These are phyloP conservation scores for Pichia sp. DNA, from an alignment of 1,139 yeast species.

Conservation along the genomic window DNA sequence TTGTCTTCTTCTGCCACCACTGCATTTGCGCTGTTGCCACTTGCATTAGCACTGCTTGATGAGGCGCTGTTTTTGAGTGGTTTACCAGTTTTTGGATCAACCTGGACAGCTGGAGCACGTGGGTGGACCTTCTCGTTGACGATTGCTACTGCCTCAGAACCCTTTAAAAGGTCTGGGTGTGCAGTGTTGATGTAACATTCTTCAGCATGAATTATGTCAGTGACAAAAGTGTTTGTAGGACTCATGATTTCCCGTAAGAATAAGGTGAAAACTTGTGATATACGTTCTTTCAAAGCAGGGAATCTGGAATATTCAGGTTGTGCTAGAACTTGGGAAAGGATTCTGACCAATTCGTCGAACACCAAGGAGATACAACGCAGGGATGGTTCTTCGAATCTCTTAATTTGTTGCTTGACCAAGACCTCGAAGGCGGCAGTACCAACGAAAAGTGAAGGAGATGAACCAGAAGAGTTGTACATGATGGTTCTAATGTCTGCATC, in stretches of 20 bases:
- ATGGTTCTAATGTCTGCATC: conserved; percentile 97
- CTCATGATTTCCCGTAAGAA: conserved; percentile 73
- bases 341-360: conserved; percentile 90
- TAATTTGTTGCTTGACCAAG: conserved; percentile 90
- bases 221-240: conserved; percentile 83
- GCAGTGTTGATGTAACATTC: conserved; percentile 95
- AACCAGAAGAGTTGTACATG: conserved; percentile 93
- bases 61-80: conserved; percentile 33
- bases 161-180: conserved; percentile 93
- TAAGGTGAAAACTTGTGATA: conserved; percentile 73
- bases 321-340: conserved; percentile 75
- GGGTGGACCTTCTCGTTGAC: conserved; percentile 91
- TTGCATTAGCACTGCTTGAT: conserved; percentile 27
- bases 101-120: conserved; percentile 56
- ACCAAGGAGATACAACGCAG: conserved; percentile 83
- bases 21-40: conserved; percentile 18
- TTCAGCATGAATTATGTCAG: conserved; percentile 78
- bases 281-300: conserved; percentile 84
- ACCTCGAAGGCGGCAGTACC: conserved; percentile 98
- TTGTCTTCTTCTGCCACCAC: conserved; percentile 36
- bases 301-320: conserved; percentile 83
- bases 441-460: conserved; percentile 95
- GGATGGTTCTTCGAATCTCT: conserved; percentile 91
- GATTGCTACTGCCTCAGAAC: conserved; percentile 91
- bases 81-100: conserved; percentile 92